Evolutionary conservation across 2,329 filamentous ascomycete species (phyloP).

Genomic region (Colletotrichum agaves): DNA sequence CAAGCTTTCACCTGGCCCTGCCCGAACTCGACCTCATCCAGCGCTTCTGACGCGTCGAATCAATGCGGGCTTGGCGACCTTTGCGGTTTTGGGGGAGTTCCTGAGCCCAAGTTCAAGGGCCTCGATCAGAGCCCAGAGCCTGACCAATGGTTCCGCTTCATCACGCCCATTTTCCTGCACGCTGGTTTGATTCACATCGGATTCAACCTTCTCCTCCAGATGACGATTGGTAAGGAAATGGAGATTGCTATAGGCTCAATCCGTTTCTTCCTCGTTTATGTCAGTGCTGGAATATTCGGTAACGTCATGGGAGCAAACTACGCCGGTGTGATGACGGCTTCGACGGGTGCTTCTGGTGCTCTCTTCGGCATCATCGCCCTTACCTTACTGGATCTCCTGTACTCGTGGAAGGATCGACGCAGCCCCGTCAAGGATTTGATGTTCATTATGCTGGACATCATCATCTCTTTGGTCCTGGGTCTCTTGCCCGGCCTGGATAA

Average conservation of each 20-base stretch:
- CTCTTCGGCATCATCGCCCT: slow-evolving; percentile 94
- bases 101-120: slow-evolving; percentile 71
- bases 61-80: slow-evolving; percentile 81
- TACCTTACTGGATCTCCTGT: slow-evolving; percentile 87
- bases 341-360: slow-evolving; percentile 88
- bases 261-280: slow-evolving; percentile 89
- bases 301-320: slow-evolving; percentile 96
- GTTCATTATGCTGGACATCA: slow-evolving; percentile 86
- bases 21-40: slow-evolving; percentile 77
- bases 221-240: slow-evolving; percentile 92
- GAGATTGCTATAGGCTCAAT: slow-evolving; percentile 89
- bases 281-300: slow-evolving; percentile 92
- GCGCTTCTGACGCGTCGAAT: slow-evolving; percentile 57
- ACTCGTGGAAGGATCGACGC: slow-evolving; percentile 86
- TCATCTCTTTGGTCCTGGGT: slow-evolving; percentile 91
- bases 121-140: slow-evolving; percentile 69
- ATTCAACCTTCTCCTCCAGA: slow-evolving; percentile 92
- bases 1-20: slow-evolving; percentile 75
- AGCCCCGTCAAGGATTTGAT: slow-evolving; percentile 85
- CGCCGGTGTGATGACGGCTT: slow-evolving; percentile 82
- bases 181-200: slow-evolving; percentile 93
- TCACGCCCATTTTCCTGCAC: slow-evolving; percentile 94
- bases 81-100: slow-evolving; percentile 85
- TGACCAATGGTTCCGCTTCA: slow-evolving; percentile 98
- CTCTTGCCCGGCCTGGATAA: slow-evolving; percentile 94